Percentiles rank a stretch among this genome's conserved stretches.
These are phyloP conservation scores for Ogataea nakhonphanomensis DNA, from an alignment of 805 yeast genomes.

Conservation along the genomic window DNA sequence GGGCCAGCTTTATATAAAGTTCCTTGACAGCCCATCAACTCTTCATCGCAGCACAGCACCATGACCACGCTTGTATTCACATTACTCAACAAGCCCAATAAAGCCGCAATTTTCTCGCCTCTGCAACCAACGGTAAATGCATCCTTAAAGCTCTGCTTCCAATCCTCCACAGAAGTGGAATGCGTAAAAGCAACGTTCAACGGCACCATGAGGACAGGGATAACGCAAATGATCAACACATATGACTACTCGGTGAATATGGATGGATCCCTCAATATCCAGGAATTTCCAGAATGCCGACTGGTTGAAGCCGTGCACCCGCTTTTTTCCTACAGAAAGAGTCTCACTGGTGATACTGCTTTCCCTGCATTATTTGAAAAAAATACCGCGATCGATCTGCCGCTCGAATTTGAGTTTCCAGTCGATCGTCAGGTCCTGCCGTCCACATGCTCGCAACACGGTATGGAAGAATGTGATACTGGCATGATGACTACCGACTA, in stretches of 20 bases:
- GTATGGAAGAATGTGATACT: slow-evolving; percentile 9
- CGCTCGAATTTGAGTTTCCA: slow-evolving; percentile 17
- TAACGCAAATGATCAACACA: slow-evolving; percentile 9
- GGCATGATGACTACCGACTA: slow-evolving; percentile 15
- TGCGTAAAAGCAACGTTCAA: slow-evolving; percentile 13
- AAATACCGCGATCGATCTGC: slow-evolving; percentile 4
- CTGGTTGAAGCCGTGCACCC: slow-evolving; percentile 9
- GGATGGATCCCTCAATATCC: slow-evolving; percentile 12
- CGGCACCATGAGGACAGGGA: slow-evolving; percentile 10
- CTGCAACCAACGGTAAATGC: slow-evolving; percentile 13
- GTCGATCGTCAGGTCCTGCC: slow-evolving; percentile 15
- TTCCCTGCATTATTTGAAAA: slow-evolving; percentile 2
- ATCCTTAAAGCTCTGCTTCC: slow-evolving; percentile 9
- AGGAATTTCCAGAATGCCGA: slow-evolving; percentile 6
- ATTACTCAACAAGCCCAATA: slow-evolving; percentile 9
- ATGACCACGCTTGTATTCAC: slow-evolving; percentile 13
- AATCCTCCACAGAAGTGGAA: slow-evolving; percentile 4
- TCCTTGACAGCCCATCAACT: background rate
- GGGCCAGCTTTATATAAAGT: too few species aligned
- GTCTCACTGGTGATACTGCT: background rate
- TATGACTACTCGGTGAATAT: slow-evolving; percentile 10
- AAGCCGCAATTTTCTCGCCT: slow-evolving; percentile 13
- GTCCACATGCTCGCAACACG: slow-evolving; percentile 15
- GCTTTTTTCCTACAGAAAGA: slow-evolving; percentile 9
- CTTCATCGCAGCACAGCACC: background rate